phyloP scores from a whole-genome alignment of 805 yeast species.

The Ogataea nonfermentans region DNA sequence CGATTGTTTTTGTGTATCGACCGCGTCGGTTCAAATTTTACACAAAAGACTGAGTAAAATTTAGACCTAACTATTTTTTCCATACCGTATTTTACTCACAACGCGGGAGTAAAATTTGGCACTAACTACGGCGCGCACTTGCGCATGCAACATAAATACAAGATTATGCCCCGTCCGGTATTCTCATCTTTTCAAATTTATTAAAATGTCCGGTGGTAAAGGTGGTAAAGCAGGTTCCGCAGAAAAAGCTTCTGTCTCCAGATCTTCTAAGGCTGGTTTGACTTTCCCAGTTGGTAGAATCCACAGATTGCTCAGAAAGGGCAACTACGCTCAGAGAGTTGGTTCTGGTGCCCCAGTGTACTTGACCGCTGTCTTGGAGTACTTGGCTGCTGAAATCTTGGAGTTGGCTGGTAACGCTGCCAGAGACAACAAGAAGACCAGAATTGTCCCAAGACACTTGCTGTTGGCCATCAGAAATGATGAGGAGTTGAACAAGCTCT shows the following conservation, averaged over 20 bases:
- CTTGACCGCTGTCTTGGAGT: conserved; percentile 94
- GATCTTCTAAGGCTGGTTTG: conserved; percentile 98
- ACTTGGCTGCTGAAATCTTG: conserved; percentile 95
- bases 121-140: background rate
- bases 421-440: conserved; percentile 96
- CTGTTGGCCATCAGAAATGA: conserved; percentile 98
- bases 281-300: conserved; percentile 99
- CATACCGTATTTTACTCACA: conserved; percentile 6
- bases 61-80: conserved; percentile 1
- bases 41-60: conserved; percentile 10
- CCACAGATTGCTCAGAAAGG: conserved; percentile 93
- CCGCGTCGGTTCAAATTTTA: conserved; percentile 11
- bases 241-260: conserved; percentile 94
- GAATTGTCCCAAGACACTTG: conserved; percentile 98
- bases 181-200: conserved; percentile 12
- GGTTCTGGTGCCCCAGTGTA: conserved; percentile 99
- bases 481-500: conserved; percentile 94
- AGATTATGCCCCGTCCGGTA: conserved; percentile 10
- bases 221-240: conserved; percentile 94
- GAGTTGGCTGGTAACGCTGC: conserved; percentile 99
- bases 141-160: conserved; percentile 12
- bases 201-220: conserved; percentile 64
- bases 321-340: conserved; percentile 97
- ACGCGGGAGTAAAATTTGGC: conserved; percentile 12
- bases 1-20: conserved; percentile 2